These are phyloP conservation scores for Boletus coccyginus DNA, from an alignment of 768 basidiomycete genomes.

Conservation along the genomic window DNA sequence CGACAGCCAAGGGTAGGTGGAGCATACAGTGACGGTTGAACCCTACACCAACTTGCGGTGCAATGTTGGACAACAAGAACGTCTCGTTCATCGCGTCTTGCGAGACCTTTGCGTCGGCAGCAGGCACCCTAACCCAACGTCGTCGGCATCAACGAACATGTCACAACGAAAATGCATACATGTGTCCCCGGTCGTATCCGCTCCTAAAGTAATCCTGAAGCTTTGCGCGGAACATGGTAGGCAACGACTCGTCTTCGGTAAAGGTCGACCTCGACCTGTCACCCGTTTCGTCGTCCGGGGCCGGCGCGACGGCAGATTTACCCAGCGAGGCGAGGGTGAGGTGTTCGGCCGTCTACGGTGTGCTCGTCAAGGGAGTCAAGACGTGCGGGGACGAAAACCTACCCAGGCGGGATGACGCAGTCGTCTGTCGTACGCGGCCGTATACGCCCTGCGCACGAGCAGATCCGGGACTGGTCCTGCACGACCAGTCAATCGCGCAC, in stretches of 20 bases:
- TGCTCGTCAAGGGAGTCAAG: background rate
- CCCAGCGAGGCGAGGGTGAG: slow-evolving; percentile 76
- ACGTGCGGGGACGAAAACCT: slow-evolving; percentile 17
- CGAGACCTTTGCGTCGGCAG: slow-evolving; percentile 90
- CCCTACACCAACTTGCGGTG: slow-evolving; percentile 95
- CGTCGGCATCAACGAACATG: background rate
- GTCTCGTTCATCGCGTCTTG: slow-evolving; percentile 97
- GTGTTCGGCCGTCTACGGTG: slow-evolving; percentile 86
- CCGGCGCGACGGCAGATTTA: slow-evolving; percentile 37
- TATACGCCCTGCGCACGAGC: slow-evolving; percentile 78
- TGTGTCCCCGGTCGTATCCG: slow-evolving; percentile 96
- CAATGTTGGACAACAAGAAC: slow-evolving; percentile 92
- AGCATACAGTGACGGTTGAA: slow-evolving; percentile 91
- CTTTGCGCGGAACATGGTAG: slow-evolving; percentile 73
- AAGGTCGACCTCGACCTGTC: slow-evolving; percentile 80
- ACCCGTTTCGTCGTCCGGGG: slow-evolving; percentile 42
- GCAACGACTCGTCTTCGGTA: slow-evolving; percentile 78
- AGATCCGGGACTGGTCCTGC: slow-evolving; percentile 85
- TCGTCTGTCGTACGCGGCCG: slow-evolving; percentile 86
- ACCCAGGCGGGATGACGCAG: slow-evolving; percentile 95
- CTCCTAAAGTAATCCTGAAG: slow-evolving; percentile 89
- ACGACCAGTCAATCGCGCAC: slow-evolving; percentile 4
- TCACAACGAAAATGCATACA: slow-evolving; percentile 50
- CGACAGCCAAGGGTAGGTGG: background rate
- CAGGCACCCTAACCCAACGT: slow-evolving; percentile 70